Conservation (phyloP, 139 green algal genomes). For the Spirogloea muscicola region DNA sequence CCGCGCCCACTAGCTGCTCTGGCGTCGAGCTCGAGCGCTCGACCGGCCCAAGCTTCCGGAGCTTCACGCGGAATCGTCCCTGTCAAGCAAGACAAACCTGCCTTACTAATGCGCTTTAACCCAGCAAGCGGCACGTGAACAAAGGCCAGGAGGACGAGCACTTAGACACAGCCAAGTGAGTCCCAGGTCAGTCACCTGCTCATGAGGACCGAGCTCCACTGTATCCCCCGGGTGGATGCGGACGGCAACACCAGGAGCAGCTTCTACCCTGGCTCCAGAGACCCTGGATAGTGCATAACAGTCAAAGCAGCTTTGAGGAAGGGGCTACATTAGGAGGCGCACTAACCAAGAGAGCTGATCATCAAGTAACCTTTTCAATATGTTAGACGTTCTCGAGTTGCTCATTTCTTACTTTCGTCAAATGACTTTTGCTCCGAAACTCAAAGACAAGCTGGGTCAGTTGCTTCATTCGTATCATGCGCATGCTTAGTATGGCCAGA, state of each 20-base stretch:
- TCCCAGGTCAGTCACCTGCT: constrained; percentile 11
- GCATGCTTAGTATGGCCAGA: too few relatives aligned
- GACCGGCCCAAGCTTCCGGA: too few relatives aligned
- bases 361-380: neutral
- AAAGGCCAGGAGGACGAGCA: too few relatives aligned
- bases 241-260: neutral
- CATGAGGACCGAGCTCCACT: constrained; percentile 15
- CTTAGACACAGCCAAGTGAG: neutral
- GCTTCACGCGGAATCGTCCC: too few relatives aligned
- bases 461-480: too few relatives aligned
- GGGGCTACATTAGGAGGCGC: neutral
- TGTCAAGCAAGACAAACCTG: too few relatives aligned
- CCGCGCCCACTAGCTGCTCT: too few relatives aligned
- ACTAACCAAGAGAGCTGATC: neutral
- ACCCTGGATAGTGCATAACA: constrained; percentile 1
- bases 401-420: neutral
- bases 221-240: constrained; percentile 26
- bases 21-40: too few relatives aligned
- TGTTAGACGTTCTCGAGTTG: neutral
- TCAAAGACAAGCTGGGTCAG: too few relatives aligned
- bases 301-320: neutral
- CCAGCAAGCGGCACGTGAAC: too few relatives aligned
- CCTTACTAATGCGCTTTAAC: too few relatives aligned
- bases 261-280: neutral
- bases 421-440: too few relatives aligned